Percentiles rank a stretch among this genome's conserved stretches.
Conservation (phyloP, 2,329 filamentous ascomycete genomes). For the Dactylellina drechsleri region DNA sequence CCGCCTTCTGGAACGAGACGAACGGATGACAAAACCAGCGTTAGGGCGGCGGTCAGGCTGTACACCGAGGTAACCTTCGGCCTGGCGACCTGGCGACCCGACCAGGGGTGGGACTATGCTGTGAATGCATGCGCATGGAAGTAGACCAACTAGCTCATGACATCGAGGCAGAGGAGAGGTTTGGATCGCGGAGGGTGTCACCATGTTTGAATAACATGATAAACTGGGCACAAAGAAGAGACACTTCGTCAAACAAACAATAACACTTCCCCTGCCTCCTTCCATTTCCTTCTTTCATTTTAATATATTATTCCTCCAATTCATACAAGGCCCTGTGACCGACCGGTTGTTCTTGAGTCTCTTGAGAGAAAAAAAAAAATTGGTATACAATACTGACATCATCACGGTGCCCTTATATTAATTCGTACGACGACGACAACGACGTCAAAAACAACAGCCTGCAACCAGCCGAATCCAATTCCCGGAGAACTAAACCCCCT, state of each 20-base stretch:
- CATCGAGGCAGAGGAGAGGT: background rate
- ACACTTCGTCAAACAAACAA: background rate
- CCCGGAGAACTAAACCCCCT: background rate
- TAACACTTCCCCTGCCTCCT: background rate
- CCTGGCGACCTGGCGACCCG: too few relatives aligned
- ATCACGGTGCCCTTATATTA: background rate
- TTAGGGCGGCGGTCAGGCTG: too few relatives aligned
- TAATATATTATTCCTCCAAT: background rate
- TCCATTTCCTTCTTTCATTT: background rate
- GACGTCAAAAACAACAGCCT: background rate
- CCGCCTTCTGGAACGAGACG: slow-evolving; percentile 15
- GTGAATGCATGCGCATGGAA: too few relatives aligned
- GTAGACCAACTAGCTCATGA: background rate
- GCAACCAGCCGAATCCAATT: slow-evolving; percentile 7
- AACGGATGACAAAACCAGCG: background rate
- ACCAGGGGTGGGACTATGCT: too few relatives aligned
- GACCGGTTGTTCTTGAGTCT: background rate
- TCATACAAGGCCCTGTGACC: too few relatives aligned
- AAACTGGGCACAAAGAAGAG: background rate
- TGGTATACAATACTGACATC: background rate
- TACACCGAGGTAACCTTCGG: too few relatives aligned
- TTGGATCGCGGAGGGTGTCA: slow-evolving; percentile 14
- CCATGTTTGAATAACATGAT: background rate
- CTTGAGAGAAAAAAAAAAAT: too few relatives aligned
- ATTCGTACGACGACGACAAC: background rate